Evolutionary conservation across 23 red algal species (phyloP), one percentile per base, ranked within the genome.

Genomic region (Gracilaria caudata): DNA sequence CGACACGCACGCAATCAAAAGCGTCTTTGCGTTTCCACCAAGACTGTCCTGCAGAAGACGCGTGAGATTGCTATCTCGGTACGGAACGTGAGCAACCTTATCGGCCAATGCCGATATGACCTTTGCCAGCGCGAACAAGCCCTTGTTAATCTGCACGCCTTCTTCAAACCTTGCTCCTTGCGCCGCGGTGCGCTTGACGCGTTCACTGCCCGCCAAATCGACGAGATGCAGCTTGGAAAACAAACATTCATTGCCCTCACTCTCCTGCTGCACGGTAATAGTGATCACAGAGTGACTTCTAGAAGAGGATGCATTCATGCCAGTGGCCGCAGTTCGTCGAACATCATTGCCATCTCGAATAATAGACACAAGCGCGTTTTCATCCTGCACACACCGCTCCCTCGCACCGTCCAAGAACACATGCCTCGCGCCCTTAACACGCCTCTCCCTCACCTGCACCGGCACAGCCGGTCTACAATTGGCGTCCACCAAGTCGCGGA

Each of bases 1-100:
- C 13, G 91, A 90, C 24, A 99, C 61, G 23, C 86, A 90, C 16
- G 93, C 93, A 41, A 99, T 72, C 19, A 99, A 38, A 21, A 91
- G 71, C 49, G 92, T 99, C 36, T 81, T 78, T 6, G 93, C 79
- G 47, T 91, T 95, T 0, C 97, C 97, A 39, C 97, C 93, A 10
- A 99, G 88, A 24, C 92, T 93, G 75, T 95, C 90, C 54, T 95
- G 92, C 41, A 99, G 79, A n/a, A 99, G 72, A 21, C 92, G 81
- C 37, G 97, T 99, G 19, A 99, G 82, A 49, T 99, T 99, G 61
- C 88, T 93, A 32, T 95, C 97, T 25, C 97, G 81, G 73, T 99
- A 99, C 40, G 92, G 97, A 25, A 99, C 90, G 64, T 99, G 97
- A 1, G 21, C 8, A 1, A 36, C 17, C 10, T 53, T 73, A 13